phyloP scores from a whole-genome alignment of 73 alveolate species.

The Blepharisma japonicum region DNA sequence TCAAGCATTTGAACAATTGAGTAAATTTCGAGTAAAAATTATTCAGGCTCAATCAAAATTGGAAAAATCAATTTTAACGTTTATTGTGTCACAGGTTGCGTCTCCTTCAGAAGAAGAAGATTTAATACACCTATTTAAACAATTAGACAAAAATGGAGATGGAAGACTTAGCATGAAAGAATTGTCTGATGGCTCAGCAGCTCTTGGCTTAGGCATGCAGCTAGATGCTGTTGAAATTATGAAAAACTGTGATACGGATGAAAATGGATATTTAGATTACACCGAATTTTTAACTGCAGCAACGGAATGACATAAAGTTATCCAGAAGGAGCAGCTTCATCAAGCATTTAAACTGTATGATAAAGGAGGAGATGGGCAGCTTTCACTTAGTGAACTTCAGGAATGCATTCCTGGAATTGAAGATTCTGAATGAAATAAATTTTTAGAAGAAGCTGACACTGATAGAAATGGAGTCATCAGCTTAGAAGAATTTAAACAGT shows the following conservation, averaged over 20 bases:
- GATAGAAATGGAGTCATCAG: too few species aligned
- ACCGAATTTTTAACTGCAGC: conserved; percentile 54
- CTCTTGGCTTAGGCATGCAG: conserved; percentile 26
- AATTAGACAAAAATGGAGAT: conserved; percentile 74
- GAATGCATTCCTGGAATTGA: too few species aligned
- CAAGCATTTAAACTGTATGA: conserved; percentile 49
- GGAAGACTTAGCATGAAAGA: conserved; percentile 70
- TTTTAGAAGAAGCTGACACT: too few species aligned
- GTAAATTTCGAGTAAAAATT: not conserved
- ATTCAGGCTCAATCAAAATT: conserved; percentile 36
- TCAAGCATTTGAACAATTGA: conserved; percentile 32
- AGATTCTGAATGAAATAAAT: too few species aligned
- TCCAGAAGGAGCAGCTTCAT: conserved; percentile 42
- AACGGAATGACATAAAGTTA: conserved; percentile 36
- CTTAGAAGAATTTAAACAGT: too few species aligned
- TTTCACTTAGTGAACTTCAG: not conserved
- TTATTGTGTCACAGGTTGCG: conserved; percentile 41
- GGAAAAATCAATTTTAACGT: conserved; percentile 44
- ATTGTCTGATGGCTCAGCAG: conserved; percentile 46
- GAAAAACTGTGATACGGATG: conserved; percentile 46
- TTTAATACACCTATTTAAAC: conserved; percentile 56
- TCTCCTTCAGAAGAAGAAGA: conserved; percentile 46
- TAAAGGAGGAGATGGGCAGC: conserved; percentile 47
- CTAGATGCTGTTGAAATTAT: conserved; percentile 39
- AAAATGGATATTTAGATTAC: conserved; percentile 54